Percentiles rank a stretch among this genome's conserved stretches.
Evolutionary conservation across 352 stramenopile species (phyloP).

Genomic region (Phytophthora fragariaefolia): DNA sequence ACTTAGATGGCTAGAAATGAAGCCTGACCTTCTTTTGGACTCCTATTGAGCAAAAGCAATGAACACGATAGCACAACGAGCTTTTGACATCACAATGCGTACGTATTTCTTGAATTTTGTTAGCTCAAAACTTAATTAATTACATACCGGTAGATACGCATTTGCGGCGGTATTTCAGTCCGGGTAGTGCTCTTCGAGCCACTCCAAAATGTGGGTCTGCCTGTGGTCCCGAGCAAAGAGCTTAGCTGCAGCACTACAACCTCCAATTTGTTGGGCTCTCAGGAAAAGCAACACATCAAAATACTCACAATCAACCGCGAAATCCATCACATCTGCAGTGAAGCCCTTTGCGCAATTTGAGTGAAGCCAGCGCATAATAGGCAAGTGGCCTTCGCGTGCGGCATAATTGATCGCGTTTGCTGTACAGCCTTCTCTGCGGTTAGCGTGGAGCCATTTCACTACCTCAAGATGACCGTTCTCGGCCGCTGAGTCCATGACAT

Average conservation of each 20-base stretch:
- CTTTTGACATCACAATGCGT: neutral
- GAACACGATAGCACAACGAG: no score
- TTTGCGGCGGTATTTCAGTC: no score
- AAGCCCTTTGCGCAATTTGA: neutral
- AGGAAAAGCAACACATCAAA: constrained; percentile 6
- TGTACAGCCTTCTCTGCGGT: constrained; percentile 5
- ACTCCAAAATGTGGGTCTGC: neutral
- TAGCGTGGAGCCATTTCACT: constrained; percentile 8
- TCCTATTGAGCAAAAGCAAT: no score
- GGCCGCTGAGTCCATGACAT: constrained; percentile 12
- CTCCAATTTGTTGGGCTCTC: neutral
- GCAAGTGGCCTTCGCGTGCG: constrained; percentile 1
- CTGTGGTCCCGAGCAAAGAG: neutral
- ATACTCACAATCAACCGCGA: constrained; percentile 1
- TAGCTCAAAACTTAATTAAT: no score
- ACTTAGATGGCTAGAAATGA: no score
- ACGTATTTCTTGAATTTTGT: neutral
- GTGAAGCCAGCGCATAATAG: neutral
- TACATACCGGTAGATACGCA: no score
- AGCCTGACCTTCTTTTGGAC: no score
- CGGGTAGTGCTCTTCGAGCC: neutral
- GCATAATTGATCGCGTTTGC: constrained; percentile 2
- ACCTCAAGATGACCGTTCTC: constrained; percentile 1
- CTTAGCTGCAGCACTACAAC: neutral
- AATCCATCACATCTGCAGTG: constrained; percentile 2